Evolutionary conservation across 1,284 basidiomycete genomes (phyloP).

Genomic region (Heterobasidion irregulare): DNA sequence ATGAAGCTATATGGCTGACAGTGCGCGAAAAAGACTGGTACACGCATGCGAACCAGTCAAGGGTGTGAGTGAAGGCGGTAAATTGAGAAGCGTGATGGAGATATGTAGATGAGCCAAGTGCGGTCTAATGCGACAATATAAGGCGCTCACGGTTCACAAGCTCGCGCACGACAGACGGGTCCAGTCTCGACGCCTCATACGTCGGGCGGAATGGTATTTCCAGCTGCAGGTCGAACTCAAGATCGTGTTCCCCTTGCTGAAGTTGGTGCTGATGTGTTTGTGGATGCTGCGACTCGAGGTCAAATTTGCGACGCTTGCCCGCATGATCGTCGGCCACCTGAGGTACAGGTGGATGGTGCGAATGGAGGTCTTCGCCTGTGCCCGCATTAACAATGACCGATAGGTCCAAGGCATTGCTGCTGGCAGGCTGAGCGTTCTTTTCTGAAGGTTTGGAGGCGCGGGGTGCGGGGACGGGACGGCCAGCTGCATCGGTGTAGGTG

Average conservation of each 20-base stretch:
- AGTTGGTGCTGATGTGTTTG: constrained; percentile 9
- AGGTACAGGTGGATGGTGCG: constrained; percentile 5
- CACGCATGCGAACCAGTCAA: constrained; percentile 7
- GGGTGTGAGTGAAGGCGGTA: constrained; percentile 6
- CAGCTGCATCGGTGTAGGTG: constrained; percentile 72
- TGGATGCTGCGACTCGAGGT: too few species aligned
- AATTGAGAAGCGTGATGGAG: too few species aligned
- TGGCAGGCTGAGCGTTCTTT: too few species aligned
- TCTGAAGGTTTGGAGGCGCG: constrained; percentile 13
- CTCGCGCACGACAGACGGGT: constrained; percentile 59
- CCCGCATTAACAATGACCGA: too few species aligned
- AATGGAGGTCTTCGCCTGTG: constrained; percentile 8
- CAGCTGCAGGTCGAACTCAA: too few species aligned
- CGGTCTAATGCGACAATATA: too few species aligned
- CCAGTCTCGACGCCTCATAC: constrained; percentile 25
- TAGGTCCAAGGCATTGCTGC: too few species aligned
- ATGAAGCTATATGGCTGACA: constrained; percentile 67
- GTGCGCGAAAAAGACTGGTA: constrained; percentile 71
- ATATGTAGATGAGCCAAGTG: too few species aligned
- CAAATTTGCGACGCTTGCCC: constrained; percentile 11
- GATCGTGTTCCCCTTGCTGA: too few species aligned
- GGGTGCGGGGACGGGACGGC: constrained; percentile 68
- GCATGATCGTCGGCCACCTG: constrained; percentile 6
- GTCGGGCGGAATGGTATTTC: constrained; percentile 15
- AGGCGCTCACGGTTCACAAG: constrained; percentile 58